Conservation (phyloP, 345 rosid genomes). For the Eucalyptus polyanthemos region DNA sequence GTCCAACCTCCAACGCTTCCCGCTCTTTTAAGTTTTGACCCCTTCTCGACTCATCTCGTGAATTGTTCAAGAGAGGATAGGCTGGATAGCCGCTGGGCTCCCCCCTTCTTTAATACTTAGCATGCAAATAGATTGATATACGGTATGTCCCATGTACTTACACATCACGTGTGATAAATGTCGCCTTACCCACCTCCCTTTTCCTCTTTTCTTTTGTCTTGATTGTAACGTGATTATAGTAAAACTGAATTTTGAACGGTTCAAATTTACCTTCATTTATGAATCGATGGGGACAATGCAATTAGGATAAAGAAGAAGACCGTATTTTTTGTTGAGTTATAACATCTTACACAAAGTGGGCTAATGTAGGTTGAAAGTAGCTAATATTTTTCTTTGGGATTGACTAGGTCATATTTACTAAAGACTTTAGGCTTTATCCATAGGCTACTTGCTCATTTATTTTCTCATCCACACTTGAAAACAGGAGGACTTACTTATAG, state of each 20-base stretch:
- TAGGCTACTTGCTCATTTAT: not conserved
- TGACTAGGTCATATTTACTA: not conserved
- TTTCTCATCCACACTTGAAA: not conserved
- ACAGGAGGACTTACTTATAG: not conserved
- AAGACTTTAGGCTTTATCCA: not conserved
- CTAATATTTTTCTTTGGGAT: rapidly evolving
- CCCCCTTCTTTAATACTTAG: not conserved
- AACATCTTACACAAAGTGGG: not conserved
- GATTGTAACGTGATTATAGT: not conserved
- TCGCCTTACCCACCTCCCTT: not conserved
- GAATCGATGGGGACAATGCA: not conserved
- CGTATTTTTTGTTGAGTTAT: not conserved
- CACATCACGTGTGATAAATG: rapidly evolving
- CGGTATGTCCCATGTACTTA: not conserved
- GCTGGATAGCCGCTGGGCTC: not conserved
- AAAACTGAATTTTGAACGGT: no score
- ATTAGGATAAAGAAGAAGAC: not conserved
- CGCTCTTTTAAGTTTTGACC: not conserved
- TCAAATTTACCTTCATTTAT: not conserved
- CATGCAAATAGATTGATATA: not conserved
- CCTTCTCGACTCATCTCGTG: not conserved
- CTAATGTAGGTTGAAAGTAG: not conserved
- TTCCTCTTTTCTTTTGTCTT: not conserved
- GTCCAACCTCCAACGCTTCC: not conserved
- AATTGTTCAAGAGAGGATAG: not conserved